Conservation (phyloP, 2,329 filamentous ascomycete genomes). For the Aspergillus ruber region DNA sequence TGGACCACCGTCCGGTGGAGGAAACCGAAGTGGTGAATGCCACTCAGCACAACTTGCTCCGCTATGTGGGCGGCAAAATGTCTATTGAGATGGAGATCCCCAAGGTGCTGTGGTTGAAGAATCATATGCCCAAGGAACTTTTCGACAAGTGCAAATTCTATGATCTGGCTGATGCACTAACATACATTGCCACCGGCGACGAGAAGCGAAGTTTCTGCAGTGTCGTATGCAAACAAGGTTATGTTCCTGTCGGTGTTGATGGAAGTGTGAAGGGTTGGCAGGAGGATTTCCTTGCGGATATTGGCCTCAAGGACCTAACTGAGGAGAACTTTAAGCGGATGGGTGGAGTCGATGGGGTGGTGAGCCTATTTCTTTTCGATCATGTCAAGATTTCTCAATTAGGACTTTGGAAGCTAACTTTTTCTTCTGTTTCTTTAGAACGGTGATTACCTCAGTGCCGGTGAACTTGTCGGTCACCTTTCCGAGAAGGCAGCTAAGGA, state of each 20-base stretch:
- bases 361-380: constrained; percentile 52
- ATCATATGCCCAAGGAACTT: constrained; percentile 87
- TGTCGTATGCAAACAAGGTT: constrained; percentile 95
- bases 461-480: constrained; percentile 79
- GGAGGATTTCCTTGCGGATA: constrained; percentile 80
- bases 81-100: constrained; percentile 99
- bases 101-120: constrained; percentile 97
- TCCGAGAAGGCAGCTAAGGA: constrained; percentile 77
- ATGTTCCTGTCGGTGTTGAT: constrained; percentile 92
- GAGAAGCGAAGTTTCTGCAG: constrained; percentile 93
- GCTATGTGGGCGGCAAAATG: constrained; percentile 97
- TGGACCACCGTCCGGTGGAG: constrained; percentile 85
- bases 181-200: constrained; percentile 85
- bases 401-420: constrained; percentile 2
- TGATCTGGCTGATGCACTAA: constrained; percentile 85
- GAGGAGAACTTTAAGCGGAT: constrained; percentile 87
- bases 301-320: constrained; percentile 77
- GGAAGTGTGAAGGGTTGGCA: constrained; percentile 98
- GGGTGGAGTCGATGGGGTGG: constrained; percentile 90
- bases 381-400: not conserved
- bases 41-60: constrained; percentile 83
- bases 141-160: constrained; percentile 96
- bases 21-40: constrained; percentile 92
- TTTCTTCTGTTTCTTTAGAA: constrained; percentile 53
- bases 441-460: constrained; percentile 82